Conservation (phyloP, 371 early-diverging fungal genomes). For the Phascolomyces articulosus region DNA sequence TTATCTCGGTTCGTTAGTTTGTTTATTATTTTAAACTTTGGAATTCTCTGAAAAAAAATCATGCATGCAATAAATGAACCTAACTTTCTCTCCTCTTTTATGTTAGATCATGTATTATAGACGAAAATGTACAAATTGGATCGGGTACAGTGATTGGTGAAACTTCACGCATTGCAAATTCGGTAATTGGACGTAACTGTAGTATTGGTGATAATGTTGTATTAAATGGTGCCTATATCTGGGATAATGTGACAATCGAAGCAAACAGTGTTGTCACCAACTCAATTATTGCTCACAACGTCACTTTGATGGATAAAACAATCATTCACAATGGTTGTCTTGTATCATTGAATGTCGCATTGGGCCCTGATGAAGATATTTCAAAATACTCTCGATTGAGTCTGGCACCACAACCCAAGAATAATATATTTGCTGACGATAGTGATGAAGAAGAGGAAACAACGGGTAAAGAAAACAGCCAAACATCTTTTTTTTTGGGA, state of each 20-base stretch:
- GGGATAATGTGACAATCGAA: conserved; percentile 76
- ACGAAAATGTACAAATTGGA: conserved; percentile 85
- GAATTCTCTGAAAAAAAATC: too few species aligned
- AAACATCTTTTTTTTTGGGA: too few species aligned
- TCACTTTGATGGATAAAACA: conserved; percentile 65
- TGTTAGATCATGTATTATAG: conserved; percentile 71
- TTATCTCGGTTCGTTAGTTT: conserved; percentile 51
- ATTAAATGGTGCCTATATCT: conserved; percentile 83
- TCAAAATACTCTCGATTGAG: conserved; percentile 74
- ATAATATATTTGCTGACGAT: conserved; percentile 43
- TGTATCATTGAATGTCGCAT: conserved; percentile 63
- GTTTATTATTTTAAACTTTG: too few species aligned
- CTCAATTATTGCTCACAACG: conserved; percentile 80
- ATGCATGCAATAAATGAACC: background rate
- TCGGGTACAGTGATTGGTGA: conserved; percentile 77
- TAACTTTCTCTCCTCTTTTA: background rate
- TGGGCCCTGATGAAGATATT: conserved; percentile 80
- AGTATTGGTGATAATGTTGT: conserved; percentile 74
- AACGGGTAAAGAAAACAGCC: conserved; percentile 26
- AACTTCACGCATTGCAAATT: conserved; percentile 68
- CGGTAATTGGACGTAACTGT: conserved; percentile 87
- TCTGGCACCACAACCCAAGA: conserved; percentile 48
- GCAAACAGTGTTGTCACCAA: conserved; percentile 64
- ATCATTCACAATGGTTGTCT: conserved; percentile 71
- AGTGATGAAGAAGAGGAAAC: conserved; percentile 56